A percentile compares a stretch with the other conserved stretches of the same genome.
Evolutionary conservation across 306 rosid species (phyloP).

Genomic region (Dryas drummondii): DNA sequence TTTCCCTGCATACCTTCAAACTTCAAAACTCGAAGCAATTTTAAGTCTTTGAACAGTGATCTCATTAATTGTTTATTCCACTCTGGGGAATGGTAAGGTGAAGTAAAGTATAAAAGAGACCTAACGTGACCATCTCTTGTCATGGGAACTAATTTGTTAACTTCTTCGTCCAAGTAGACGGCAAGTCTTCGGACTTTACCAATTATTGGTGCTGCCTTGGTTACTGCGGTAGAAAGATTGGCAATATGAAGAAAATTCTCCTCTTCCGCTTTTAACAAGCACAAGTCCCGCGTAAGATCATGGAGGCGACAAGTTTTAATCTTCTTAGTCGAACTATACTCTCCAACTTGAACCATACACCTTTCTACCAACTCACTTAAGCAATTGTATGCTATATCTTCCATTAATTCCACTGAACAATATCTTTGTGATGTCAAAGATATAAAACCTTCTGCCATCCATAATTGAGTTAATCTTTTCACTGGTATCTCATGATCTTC

Average conservation of each 20-base stretch:
- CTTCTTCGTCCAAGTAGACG: background rate
- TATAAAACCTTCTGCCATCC: slow-evolving; percentile 25
- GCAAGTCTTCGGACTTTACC: background rate
- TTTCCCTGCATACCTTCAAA: background rate
- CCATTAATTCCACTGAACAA: background rate
- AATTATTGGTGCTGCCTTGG: no score
- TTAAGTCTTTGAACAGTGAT: background rate
- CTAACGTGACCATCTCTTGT: background rate
- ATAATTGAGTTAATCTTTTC: background rate
- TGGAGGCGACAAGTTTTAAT: slow-evolving; percentile 4
- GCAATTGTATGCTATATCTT: background rate
- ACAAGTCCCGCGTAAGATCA: slow-evolving; percentile 9
- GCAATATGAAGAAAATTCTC: background rate
- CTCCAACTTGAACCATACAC: slow-evolving; percentile 13
- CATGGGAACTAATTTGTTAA: background rate
- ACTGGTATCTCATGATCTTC: slow-evolving; percentile 12
- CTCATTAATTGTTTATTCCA: background rate
- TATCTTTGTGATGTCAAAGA: background rate
- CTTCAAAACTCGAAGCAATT: slow-evolving; percentile 9
- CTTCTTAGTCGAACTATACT: background rate
- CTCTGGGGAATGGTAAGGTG: accelerated
- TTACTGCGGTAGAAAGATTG: background rate
- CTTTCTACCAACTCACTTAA: slow-evolving; percentile 12
- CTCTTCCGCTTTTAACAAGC: background rate
- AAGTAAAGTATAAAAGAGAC: background rate